Conservation (phyloP, 164 flowering plant genomes). For the Berberis vulgaris region DNA sequence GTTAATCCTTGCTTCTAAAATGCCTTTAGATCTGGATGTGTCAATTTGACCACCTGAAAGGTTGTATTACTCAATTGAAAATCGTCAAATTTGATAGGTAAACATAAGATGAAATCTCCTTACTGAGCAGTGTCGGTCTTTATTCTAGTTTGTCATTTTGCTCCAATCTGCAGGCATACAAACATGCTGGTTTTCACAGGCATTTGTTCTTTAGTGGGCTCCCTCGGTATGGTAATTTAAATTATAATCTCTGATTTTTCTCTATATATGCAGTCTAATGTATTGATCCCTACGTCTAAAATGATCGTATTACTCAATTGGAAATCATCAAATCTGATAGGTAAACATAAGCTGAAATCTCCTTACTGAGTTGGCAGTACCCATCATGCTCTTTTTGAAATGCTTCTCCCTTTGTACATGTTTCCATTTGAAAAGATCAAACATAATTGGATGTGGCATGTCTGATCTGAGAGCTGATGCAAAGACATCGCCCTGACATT, state of each 20-base stretch:
- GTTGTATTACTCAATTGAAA: neutral
- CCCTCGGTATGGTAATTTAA: slow-evolving; percentile 48
- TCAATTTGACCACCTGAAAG: neutral
- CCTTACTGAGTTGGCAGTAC: neutral
- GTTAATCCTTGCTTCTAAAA: neutral
- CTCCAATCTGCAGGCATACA: slow-evolving; percentile 56
- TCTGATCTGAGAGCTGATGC: no score
- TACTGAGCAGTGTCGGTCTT: slow-evolving; percentile 36
- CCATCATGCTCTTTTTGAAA: neutral
- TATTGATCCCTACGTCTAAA: neutral
- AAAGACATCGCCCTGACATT: no score
- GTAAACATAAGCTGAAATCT: neutral
- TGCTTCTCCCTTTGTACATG: neutral
- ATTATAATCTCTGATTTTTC: neutral
- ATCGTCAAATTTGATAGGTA: neutral
- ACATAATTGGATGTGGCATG: no score
- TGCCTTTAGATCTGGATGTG: neutral
- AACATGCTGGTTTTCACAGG: slow-evolving; percentile 71
- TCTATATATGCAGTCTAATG: no score
- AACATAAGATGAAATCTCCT: neutral
- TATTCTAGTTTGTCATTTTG: slow-evolving; percentile 55
- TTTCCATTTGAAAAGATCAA: no score
- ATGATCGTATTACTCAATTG: neutral
- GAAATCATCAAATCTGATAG: neutral
- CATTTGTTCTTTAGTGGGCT: slow-evolving; percentile 87